These are phyloP conservation scores for Suhomyces bribrorum DNA, from an alignment of 1,139 yeast species.

Conservation along the genomic window DNA sequence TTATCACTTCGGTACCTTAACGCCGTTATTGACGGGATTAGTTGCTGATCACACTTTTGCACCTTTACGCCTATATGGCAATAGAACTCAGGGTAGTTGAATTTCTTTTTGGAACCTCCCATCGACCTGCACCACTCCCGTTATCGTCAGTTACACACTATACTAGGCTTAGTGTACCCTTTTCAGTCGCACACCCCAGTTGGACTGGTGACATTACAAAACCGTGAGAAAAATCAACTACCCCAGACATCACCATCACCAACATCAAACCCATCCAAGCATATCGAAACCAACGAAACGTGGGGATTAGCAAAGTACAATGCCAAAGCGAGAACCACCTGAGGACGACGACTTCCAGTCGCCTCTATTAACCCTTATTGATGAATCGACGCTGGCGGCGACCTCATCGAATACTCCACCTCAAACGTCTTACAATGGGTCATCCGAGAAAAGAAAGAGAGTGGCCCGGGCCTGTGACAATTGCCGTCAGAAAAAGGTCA, in stretches of 20 bases:
- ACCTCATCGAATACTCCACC: neutral
- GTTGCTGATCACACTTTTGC: no score
- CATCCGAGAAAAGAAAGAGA: slow-evolving; percentile 58
- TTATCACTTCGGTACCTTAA: no score
- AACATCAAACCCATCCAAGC: neutral
- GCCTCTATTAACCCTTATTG: neutral
- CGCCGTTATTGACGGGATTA: no score
- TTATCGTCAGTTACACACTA: no score
- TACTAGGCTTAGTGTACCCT: no score
- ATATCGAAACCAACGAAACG: no score
- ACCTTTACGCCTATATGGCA: no score
- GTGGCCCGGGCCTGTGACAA: slow-evolving; percentile 86
- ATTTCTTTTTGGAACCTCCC: no score
- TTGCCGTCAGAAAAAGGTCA: slow-evolving; percentile 76
- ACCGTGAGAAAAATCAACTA: neutral
- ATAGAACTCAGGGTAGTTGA: no score
- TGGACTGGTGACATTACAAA: no score
- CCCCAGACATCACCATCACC: neutral
- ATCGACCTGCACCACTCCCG: no score
- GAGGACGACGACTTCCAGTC: slow-evolving; percentile 1
- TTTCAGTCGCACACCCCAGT: neutral
- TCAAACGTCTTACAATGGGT: neutral
- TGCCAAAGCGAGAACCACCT: slow-evolving; percentile 8
- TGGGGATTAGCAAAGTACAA: no score
- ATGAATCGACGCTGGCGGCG: neutral